These are phyloP conservation scores for Plasmodium chabaudi DNA, from an alignment of 169 alveolate genomes.

Conservation along the genomic window DNA sequence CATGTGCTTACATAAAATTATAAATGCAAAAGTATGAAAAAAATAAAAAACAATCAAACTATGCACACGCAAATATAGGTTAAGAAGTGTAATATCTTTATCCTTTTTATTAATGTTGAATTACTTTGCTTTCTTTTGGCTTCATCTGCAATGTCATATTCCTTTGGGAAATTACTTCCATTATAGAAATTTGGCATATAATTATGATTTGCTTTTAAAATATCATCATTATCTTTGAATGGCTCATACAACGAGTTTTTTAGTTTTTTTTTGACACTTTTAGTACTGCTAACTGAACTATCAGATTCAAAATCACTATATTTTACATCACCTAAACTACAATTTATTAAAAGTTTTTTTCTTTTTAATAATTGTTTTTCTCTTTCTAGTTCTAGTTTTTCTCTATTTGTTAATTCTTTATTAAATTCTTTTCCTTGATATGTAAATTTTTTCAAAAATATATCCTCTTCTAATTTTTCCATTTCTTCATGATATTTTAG, in stretches of 20 bases:
- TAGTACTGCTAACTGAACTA: constrained; percentile 47
- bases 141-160: constrained; percentile 45
- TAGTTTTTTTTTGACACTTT: constrained; percentile 1
- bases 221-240: constrained; percentile 33
- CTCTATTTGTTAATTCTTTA: constrained; percentile 64
- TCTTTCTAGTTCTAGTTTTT: constrained; percentile 55
- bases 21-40: background rate
- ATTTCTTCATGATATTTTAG: constrained; percentile 69
- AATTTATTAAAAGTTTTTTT: constrained; percentile 42
- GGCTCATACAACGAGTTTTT: constrained; percentile 57
- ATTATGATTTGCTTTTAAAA: constrained; percentile 22
- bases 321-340: constrained; percentile 48
- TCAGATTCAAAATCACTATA: constrained; percentile 75
- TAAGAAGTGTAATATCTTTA: background rate
- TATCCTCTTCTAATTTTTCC: constrained; percentile 76
- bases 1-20: background rate
- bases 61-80: background rate
- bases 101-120: background rate
- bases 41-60: background rate
- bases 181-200: constrained; percentile 11
- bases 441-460: constrained; percentile 67
- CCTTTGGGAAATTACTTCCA: constrained; percentile 38
- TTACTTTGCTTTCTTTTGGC: constrained; percentile 34
- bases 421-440: constrained; percentile 69
- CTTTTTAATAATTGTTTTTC: constrained; percentile 54